These are phyloP conservation scores for Colletotrichum paranaense DNA, from an alignment of 2,329 filamentous ascomycete species.

Conservation along the genomic window DNA sequence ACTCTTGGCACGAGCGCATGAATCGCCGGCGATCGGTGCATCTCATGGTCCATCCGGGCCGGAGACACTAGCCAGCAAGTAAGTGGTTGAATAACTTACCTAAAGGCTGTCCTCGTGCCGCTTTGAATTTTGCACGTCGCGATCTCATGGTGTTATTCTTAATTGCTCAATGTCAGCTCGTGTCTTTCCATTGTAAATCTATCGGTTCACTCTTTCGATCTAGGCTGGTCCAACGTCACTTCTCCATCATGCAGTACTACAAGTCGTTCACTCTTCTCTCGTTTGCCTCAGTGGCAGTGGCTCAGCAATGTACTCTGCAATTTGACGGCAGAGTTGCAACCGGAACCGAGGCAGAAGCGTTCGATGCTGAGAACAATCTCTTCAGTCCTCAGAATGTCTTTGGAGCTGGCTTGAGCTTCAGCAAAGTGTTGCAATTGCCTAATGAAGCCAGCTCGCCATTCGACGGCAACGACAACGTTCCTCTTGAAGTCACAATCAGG, in stretches of 20 bases:
- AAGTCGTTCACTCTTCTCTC: slow-evolving; percentile 23
- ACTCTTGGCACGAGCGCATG: slow-evolving; percentile 12
- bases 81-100: too few species aligned
- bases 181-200: not conserved
- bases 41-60: not conserved
- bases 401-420: slow-evolving; percentile 63
- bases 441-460: slow-evolving; percentile 48
- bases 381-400: slow-evolving; percentile 65
- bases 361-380: slow-evolving; percentile 55
- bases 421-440: slow-evolving; percentile 61
- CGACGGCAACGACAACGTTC: slow-evolving; percentile 52
- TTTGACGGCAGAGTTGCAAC: slow-evolving; percentile 60
- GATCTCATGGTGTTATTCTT: too few species aligned
- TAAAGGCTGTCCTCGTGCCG: too few species aligned
- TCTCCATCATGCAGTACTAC: slow-evolving; percentile 20
- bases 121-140: too few species aligned
- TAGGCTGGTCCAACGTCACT: slow-evolving; percentile 24
- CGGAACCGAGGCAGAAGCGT: slow-evolving; percentile 49
- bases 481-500: slow-evolving; percentile 65
- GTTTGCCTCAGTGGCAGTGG: slow-evolving; percentile 8
- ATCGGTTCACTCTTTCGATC: slow-evolving; percentile 17
- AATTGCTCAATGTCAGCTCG: not conserved
- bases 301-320: slow-evolving; percentile 46
- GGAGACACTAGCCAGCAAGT: not conserved
- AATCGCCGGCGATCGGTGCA: slow-evolving; percentile 13